These are phyloP conservation scores for Colletotrichum gigasporum DNA, from an alignment of 2,329 filamentous ascomycete species.

Conservation along the genomic window DNA sequence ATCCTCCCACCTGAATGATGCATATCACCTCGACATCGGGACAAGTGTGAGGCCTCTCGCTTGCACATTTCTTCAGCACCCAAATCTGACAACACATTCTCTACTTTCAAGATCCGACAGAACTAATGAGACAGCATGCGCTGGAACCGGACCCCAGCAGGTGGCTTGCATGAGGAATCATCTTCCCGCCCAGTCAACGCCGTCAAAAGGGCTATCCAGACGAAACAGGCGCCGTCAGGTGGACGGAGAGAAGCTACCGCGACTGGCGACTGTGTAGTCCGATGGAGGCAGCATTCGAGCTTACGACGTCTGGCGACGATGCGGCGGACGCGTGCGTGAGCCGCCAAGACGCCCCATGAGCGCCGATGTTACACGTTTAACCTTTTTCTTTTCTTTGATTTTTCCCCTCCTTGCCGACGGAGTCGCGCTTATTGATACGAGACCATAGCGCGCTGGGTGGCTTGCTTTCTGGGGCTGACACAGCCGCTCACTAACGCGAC, in stretches of 20 bases:
- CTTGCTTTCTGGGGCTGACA: no score
- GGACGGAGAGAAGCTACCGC: neutral
- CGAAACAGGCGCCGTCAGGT: conserved; percentile 7
- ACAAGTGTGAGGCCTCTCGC: no score
- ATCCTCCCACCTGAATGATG: no score
- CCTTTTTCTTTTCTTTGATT: neutral
- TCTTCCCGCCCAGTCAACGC: neutral
- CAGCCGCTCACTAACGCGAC: no score
- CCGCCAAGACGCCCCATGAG: neutral
- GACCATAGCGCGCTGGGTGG: neutral
- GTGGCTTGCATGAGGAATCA: neutral
- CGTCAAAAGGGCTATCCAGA: neutral
- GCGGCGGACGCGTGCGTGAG: no score
- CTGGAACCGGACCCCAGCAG: neutral
- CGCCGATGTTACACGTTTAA: no score
- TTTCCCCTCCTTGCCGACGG: no score
- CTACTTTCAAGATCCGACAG: no score
- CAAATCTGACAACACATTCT: no score
- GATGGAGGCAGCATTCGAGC: neutral
- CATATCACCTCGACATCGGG: no score
- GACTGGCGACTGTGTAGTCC: neutral
- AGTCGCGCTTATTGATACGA: neutral
- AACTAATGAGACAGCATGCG: neutral
- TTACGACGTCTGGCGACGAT: no score
- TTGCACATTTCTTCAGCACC: no score